phyloP scores from a whole-genome alignment of 768 basidiomycete genomes.

The Boletales sp. region DNA sequence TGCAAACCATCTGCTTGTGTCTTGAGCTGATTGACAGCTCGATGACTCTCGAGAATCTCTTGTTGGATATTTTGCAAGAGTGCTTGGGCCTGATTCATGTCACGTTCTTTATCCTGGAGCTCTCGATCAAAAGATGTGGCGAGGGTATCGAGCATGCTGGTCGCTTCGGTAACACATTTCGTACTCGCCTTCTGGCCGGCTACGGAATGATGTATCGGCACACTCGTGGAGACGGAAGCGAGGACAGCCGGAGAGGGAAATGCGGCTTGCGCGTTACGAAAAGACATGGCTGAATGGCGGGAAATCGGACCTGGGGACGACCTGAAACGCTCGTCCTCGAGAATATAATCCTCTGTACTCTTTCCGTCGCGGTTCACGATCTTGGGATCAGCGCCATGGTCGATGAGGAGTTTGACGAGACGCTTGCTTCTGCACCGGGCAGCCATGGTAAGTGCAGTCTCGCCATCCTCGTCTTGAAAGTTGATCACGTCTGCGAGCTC shows the following conservation, averaged over 20 bases:
- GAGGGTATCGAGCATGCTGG: constrained; percentile 81
- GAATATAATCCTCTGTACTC: constrained; percentile 96
- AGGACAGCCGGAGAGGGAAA: constrained; percentile 41
- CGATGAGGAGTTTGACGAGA: constrained; percentile 90
- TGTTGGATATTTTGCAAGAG: constrained; percentile 82
- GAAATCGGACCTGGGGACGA: constrained; percentile 83
- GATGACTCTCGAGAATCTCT: constrained; percentile 84
- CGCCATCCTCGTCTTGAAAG: constrained; percentile 98
- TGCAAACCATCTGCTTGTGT: constrained; percentile 63
- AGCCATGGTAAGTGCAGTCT: constrained; percentile 95
- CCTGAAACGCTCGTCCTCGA: constrained; percentile 96
- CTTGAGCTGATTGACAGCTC: constrained; percentile 67
- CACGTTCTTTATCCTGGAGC: constrained; percentile 86
- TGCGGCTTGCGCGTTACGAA: constrained; percentile 62
- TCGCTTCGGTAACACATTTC: constrained; percentile 79
- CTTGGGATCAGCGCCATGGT: constrained; percentile 96
- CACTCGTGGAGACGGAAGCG: constrained; percentile 40
- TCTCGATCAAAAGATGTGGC: constrained; percentile 91
- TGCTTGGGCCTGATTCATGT: constrained; percentile 85
- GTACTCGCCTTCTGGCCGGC: constrained; percentile 86
- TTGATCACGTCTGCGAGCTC: constrained; percentile 98
- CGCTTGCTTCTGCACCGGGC: constrained; percentile 94
- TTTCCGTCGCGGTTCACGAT: constrained; percentile 93
- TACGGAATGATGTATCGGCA: constrained; percentile 79
- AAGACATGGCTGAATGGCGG: constrained; percentile 63